Conservation (phyloP, 768 basidiomycete species). For the Boletus fagicola region DNA sequence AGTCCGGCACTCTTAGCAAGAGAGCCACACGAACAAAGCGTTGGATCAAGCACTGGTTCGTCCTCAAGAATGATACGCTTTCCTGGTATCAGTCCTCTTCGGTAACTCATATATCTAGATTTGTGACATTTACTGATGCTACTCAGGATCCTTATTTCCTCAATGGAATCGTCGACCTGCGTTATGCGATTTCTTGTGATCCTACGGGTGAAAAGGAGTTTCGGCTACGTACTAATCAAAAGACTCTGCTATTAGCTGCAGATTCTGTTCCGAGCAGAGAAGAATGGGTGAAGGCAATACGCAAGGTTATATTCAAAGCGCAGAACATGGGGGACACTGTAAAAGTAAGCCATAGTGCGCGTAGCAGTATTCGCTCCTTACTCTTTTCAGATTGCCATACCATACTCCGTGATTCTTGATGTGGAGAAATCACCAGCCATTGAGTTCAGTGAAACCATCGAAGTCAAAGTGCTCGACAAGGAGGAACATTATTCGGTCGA, state of each 20-base stretch:
- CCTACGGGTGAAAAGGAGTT: conserved; percentile 74
- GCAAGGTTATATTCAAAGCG: conserved; percentile 91
- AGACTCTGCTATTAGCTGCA: conserved; percentile 65
- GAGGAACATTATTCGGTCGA: conserved; percentile 73
- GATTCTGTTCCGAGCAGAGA: conserved; percentile 82
- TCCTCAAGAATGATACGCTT: conserved; percentile 91
- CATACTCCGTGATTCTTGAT: conserved; percentile 84
- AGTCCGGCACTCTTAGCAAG: conserved; percentile 88
- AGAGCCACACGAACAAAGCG: conserved; percentile 86
- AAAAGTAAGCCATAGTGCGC: conserved; percentile 52
- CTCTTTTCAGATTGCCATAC: conserved; percentile 76
- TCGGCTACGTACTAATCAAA: conserved; percentile 80
- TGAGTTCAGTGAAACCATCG: conserved; percentile 96
- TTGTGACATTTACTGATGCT: conserved; percentile 5
- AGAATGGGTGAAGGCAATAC: conserved; percentile 95
- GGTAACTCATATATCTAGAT: conserved; percentile 42
- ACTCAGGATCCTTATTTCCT: conserved; percentile 94
- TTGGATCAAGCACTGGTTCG: conserved; percentile 95
- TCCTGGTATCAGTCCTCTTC: conserved; percentile 97
- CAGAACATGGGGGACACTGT: conserved; percentile 97
- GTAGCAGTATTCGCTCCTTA: conserved; percentile 4
- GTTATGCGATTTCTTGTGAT: conserved; percentile 91
- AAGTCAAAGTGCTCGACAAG: conserved; percentile 87
- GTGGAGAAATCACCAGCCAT: conserved; percentile 85
- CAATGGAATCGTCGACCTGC: conserved; percentile 91